Evolutionary conservation across 2,329 filamentous ascomycete species (phyloP), one percentile per base, ranked within the genome.

Genomic region (Zasmidium angulare): DNA sequence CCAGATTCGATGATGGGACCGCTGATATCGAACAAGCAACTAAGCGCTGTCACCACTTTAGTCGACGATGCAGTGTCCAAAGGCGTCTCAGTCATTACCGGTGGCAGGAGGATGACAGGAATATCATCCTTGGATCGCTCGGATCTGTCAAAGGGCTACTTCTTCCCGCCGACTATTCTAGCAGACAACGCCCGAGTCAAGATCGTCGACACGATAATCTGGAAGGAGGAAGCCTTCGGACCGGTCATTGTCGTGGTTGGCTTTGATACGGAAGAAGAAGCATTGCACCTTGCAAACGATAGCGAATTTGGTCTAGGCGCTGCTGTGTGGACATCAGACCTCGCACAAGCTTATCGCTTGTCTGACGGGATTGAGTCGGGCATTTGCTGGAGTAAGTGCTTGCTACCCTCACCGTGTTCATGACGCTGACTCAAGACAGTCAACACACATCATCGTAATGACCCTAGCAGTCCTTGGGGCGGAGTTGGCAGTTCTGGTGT

Each of bases 391-490:
- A 82, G 81, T 62, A 22, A 51, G 60, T 59, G 3, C 1, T 21
- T 2, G 10, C 12, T 17, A 12, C 24, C 9, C 46, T 17, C 4
- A 11, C 17, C 7, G 20, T 20, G 19, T 14, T 7, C 12, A 2
- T 19, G 26, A 2, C 21, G 50, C 36, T 36, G 26, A 49, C 1
- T 79, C 14, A 79, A 23, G 36, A 17, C 49, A 71, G 72, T 76
- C 17, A 82, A 79, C 62, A 79, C 76, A 0, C 87, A 90, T 72
- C 87, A 90, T 69, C 81, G 87, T 31, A 90, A 90, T 65, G 88
- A 90, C 64, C 87, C 88, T 0, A 86, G 86, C 65, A 87, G 86
- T 59, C 86, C 88, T 0, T 88, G 88, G 87, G 88, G 88, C 23
- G 86, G 87, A 1, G 77, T 83, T 26, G 85, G 86, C 65, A 78